Conservation (phyloP, 1,284 basidiomycete species). For the Cryptococcus jaspeensis region DNA sequence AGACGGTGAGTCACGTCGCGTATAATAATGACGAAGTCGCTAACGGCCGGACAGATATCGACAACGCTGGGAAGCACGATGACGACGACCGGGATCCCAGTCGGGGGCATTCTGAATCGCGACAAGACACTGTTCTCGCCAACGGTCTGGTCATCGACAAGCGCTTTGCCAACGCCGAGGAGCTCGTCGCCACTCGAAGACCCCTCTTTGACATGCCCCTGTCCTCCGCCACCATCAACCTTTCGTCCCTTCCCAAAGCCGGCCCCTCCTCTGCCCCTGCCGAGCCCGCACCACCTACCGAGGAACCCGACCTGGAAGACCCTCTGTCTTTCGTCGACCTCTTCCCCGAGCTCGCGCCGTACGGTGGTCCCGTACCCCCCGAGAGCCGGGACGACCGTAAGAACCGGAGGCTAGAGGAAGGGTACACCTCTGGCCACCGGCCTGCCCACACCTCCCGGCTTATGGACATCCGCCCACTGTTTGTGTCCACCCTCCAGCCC, state of each 20-base stretch:
- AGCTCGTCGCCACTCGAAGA: slow-evolving; percentile 28
- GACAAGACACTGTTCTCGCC: slow-evolving; percentile 29
- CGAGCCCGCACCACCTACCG: slow-evolving; percentile 1
- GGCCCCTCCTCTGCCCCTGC: not conserved
- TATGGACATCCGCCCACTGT: slow-evolving; percentile 57
- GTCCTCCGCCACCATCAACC: slow-evolving; percentile 35
- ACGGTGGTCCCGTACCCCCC: slow-evolving; percentile 45
- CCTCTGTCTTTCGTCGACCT: slow-evolving; percentile 47
- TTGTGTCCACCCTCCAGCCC: slow-evolving; percentile 59
- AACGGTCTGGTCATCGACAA: slow-evolving; percentile 41
- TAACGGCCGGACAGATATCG: slow-evolving; percentile 11
- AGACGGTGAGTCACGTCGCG: slow-evolving; percentile 19
- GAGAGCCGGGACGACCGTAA: slow-evolving; percentile 39
- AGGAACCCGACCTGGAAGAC: slow-evolving; percentile 5
- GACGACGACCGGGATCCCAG: slow-evolving; percentile 6
- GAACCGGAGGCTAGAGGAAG: slow-evolving; percentile 56
- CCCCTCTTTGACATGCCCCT: slow-evolving; percentile 38
- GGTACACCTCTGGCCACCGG: slow-evolving; percentile 46
- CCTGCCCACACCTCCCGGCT: slow-evolving; percentile 57
- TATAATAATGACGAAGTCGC: not conserved
- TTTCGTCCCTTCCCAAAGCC: slow-evolving; percentile 23
- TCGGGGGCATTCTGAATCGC: slow-evolving; percentile 8
- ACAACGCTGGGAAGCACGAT: slow-evolving; percentile 18
- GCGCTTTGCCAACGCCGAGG: slow-evolving; percentile 36
- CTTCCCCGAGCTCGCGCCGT: slow-evolving; percentile 57